Evolutionary conservation across 768 basidiomycete species (phyloP).

Genomic region (Auricularia sp.): DNA sequence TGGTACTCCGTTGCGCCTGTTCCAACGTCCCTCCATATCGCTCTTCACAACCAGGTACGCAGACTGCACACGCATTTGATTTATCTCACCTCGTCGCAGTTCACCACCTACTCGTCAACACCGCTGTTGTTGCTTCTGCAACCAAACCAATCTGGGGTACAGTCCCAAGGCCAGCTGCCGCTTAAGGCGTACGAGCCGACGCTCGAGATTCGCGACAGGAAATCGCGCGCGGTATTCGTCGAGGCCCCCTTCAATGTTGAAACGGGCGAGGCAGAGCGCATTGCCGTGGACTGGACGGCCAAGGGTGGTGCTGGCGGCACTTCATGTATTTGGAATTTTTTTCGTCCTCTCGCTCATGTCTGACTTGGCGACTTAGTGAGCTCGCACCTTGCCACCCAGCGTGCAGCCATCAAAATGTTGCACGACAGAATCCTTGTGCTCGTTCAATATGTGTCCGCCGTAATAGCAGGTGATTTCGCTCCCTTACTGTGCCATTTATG

Average conservation of each 20-base stretch:
- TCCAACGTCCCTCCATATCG: slow-evolving; percentile 66
- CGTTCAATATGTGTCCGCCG: slow-evolving; percentile 74
- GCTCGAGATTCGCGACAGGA: slow-evolving; percentile 72
- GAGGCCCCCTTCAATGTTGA: slow-evolving; percentile 83
- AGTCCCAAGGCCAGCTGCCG: slow-evolving; percentile 38
- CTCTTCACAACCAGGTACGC: slow-evolving; percentile 74
- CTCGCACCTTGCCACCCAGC: slow-evolving; percentile 80
- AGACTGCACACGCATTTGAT: slow-evolving; percentile 5
- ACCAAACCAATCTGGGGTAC: slow-evolving; percentile 21
- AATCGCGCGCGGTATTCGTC: slow-evolving; percentile 68
- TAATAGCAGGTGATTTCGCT: slow-evolving; percentile 50
- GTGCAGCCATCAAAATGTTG: slow-evolving; percentile 94
- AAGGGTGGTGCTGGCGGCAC: slow-evolving; percentile 75
- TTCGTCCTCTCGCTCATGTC: slow-evolving; percentile 3
- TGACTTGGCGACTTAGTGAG: slow-evolving; percentile 47
- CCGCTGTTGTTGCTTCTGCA: slow-evolving; percentile 77
- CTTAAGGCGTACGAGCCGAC: slow-evolving; percentile 91
- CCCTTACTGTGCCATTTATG: background rate
- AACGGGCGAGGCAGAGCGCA: slow-evolving; percentile 96
- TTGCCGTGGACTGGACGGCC: slow-evolving; percentile 94
- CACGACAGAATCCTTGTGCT: slow-evolving; percentile 81
- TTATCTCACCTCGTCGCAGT: slow-evolving; percentile 33
- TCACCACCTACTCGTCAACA: slow-evolving; percentile 75
- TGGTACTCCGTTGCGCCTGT: slow-evolving; percentile 88
- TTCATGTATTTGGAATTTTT: slow-evolving; percentile 37